Percentiles rank a stretch among this genome's conserved stretches.
Evolutionary conservation across 1,284 basidiomycete species (phyloP).

Genomic region (Pseudozyma pruni): DNA sequence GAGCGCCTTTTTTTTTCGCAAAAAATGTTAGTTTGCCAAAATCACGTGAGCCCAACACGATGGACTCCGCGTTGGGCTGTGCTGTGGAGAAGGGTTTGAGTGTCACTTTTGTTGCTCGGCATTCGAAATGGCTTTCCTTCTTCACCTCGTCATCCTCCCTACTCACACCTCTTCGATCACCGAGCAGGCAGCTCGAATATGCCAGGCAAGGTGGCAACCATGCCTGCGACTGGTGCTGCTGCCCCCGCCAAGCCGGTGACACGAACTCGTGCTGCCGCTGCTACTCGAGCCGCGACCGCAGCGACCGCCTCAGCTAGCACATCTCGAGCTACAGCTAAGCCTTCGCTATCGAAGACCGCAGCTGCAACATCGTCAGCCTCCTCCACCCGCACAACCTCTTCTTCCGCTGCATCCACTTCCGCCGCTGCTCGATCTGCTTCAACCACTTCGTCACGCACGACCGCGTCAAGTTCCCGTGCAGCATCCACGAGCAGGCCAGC

Average conservation of each 20-base stretch:
- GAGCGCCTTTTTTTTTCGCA: too few species aligned
- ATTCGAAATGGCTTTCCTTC: too few species aligned
- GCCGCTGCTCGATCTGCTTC: conserved; percentile 10
- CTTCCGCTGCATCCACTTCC: conserved; percentile 7
- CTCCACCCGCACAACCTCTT: conserved; percentile 20
- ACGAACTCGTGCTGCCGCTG: conserved; percentile 12
- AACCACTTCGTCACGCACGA: conserved; percentile 12
- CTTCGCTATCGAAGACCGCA: conserved; percentile 1
- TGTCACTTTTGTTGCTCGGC: background rate
- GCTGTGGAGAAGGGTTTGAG: conserved; percentile 1
- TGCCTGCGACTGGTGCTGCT: conserved; percentile 4
- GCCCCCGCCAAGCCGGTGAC: conserved; percentile 9
- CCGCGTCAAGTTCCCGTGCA: background rate
- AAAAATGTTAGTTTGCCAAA: conserved; percentile 10
- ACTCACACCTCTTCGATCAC: background rate
- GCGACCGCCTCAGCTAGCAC: conserved; percentile 3
- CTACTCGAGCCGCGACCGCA: background rate
- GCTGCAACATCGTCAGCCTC: conserved; percentile 11
- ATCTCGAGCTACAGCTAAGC: conserved; percentile 4
- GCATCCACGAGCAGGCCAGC: conserved; percentile 8
- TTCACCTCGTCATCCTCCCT: background rate
- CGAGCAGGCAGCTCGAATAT: conserved; percentile 4
- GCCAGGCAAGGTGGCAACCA: conserved; percentile 27
- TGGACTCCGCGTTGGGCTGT: conserved; percentile 16
- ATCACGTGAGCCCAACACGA: conserved; percentile 45